These are phyloP conservation scores for Cutaneotrichosporon curvatum DNA, from an alignment of 1,284 basidiomycete genomes.

Conservation along the genomic window DNA sequence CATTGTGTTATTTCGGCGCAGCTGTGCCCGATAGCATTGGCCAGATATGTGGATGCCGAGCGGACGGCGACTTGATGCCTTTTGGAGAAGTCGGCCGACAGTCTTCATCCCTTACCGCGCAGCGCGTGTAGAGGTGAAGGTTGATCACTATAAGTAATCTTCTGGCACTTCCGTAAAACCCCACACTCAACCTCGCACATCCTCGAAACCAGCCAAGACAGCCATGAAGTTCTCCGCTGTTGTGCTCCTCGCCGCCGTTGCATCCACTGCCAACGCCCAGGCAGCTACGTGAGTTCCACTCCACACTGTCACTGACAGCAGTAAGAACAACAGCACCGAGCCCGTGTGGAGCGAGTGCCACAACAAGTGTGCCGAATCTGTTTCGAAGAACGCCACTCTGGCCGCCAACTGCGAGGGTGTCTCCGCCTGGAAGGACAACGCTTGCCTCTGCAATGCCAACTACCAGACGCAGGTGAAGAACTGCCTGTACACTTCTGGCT, in stretches of 20 bases:
- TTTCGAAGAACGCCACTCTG: neutral
- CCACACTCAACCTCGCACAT: no score
- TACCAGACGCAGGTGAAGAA: slow-evolving; percentile 5
- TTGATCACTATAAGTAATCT: no score
- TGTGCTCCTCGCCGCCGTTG: neutral
- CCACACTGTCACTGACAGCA: neutral
- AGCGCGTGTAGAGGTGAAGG: no score
- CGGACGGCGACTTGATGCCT: no score
- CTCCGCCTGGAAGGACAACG: slow-evolving; percentile 1
- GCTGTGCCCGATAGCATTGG: no score
- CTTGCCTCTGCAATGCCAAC: slow-evolving; percentile 3
- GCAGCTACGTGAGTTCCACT: no score
- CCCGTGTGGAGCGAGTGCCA: slow-evolving; percentile 1
- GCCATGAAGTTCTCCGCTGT: slow-evolving; percentile 5
- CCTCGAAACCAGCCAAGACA: no score
- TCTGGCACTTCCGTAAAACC: no score
- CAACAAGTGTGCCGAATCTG: neutral
- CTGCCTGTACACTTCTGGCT: slow-evolving; percentile 4
- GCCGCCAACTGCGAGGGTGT: neutral
- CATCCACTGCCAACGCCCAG: neutral
- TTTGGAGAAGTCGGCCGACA: no score
- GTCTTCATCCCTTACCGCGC: no score
- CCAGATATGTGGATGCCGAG: no score
- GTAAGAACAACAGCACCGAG: neutral
- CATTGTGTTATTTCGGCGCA: no score